These are phyloP conservation scores for Avena eriantha DNA, from an alignment of 176 grass and related monocot genomes.

Conservation along the genomic window DNA sequence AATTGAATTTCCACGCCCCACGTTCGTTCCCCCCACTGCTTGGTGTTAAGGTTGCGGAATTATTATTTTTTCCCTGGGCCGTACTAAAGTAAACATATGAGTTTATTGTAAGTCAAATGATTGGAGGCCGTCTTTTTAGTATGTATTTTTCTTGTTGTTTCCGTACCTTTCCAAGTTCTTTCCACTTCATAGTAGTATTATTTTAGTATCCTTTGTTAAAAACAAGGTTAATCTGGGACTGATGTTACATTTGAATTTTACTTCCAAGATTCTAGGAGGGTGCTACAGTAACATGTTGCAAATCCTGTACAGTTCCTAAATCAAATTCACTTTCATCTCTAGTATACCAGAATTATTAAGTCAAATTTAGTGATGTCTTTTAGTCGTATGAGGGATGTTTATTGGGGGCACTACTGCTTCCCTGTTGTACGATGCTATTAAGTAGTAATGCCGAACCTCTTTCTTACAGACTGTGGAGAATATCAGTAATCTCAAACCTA, in stretches of 20 bases:
- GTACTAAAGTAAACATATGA: background rate
- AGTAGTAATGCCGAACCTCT: background rate
- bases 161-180: background rate
- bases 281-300: background rate
- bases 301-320: conserved; percentile 6
- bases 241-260: background rate
- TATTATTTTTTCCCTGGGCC: background rate
- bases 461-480: background rate
- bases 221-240: background rate
- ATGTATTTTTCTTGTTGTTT: conserved; percentile 1
- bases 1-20: background rate
- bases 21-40: background rate
- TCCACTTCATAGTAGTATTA: background rate
- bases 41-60: background rate
- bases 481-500: background rate
- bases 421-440: background rate
- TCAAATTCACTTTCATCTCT: conserved; percentile 19
- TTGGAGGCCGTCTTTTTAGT: background rate
- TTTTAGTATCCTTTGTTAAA: background rate
- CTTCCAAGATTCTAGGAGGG: conserved; percentile 19
- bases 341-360: background rate
- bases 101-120: background rate
- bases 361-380: conserved; percentile 16
- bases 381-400: conserved; percentile 11
- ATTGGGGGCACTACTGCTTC: background rate